Evolutionary conservation across 331 rosid genomes (phyloP).

Genomic region (Rosa hybrid): DNA sequence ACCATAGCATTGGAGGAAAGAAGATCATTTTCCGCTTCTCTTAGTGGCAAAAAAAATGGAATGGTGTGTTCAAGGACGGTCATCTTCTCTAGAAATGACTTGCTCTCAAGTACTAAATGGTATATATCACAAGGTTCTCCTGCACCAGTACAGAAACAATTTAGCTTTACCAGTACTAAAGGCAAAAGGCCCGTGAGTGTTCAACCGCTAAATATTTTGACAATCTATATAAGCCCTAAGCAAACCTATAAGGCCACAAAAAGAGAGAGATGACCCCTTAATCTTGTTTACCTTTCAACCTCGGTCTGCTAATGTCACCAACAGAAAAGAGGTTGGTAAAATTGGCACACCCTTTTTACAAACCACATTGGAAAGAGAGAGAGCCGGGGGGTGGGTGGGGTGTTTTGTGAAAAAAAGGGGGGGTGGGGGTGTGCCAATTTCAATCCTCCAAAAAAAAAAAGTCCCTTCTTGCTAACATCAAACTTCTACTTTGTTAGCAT

Average conservation of each 20-base stretch:
- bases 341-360: neutral
- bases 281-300: neutral
- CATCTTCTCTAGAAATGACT: conserved; percentile 98
- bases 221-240: neutral
- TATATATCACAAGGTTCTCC: conserved; percentile 81
- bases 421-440: neutral
- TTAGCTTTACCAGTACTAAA: conserved; percentile 11
- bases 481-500: neutral
- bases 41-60: conserved; percentile 88
- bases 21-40: conserved; percentile 83
- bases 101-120: conserved; percentile 95
- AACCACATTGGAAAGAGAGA: neutral
- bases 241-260: neutral
- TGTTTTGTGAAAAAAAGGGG: neutral
- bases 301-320: neutral
- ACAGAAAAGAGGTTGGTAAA: too few species aligned
- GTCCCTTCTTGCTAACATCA: neutral
- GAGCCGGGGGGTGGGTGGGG: too few species aligned
- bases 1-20: conserved; percentile 95
- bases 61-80: conserved; percentile 86
- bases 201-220: conserved; percentile 2
- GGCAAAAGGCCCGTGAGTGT: neutral
- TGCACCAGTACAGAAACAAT: conserved; percentile 39
- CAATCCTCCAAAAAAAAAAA: neutral
- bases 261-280: neutral